Conservation (phyloP, 2,329 filamentous ascomycete species). For the Berkeleyomyces rouxiae region DNA sequence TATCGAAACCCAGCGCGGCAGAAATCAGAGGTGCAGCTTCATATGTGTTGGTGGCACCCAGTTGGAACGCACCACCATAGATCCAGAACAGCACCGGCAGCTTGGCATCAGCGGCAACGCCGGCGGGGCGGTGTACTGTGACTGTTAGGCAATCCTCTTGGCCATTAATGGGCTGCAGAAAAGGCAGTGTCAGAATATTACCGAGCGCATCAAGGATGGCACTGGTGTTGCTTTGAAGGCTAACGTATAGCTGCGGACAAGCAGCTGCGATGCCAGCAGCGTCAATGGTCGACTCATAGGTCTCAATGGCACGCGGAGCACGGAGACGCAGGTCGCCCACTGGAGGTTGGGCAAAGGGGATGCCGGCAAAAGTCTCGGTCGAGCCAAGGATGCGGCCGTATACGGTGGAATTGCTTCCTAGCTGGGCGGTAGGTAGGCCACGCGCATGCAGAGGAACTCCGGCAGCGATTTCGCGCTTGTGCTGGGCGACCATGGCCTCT, state of each 20-base stretch:
- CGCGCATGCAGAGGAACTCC: conserved; percentile 8
- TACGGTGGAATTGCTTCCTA: conserved; percentile 8
- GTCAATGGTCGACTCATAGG: conserved; percentile 33
- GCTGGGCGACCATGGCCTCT: neutral
- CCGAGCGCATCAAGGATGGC: conserved; percentile 23
- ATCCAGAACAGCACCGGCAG: conserved; percentile 43
- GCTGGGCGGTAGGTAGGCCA: neutral
- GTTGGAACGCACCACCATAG: conserved; percentile 34
- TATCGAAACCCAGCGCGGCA: conserved; percentile 25
- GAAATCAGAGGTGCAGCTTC: conserved; percentile 23
- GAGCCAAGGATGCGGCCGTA: conserved; percentile 15
- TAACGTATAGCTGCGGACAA: conserved; percentile 43
- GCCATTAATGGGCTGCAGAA: conserved; percentile 27
- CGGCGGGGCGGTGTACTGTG: conserved; percentile 30
- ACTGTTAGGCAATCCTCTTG: conserved; percentile 37
- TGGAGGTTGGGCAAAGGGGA: conserved; percentile 47
- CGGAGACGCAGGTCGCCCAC: conserved; percentile 40
- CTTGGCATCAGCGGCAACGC: conserved; percentile 25
- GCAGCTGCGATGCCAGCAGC: conserved; percentile 31
- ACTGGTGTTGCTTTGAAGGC: conserved; percentile 22
- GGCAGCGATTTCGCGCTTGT: neutral
- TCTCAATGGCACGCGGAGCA: conserved; percentile 35
- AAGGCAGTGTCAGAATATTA: conserved; percentile 25
- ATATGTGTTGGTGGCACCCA: conserved; percentile 22
- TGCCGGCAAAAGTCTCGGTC: conserved; percentile 44